phyloP scores from a whole-genome alignment of 2,329 filamentous ascomycete genomes.

The Beauveria bassiana region DNA sequence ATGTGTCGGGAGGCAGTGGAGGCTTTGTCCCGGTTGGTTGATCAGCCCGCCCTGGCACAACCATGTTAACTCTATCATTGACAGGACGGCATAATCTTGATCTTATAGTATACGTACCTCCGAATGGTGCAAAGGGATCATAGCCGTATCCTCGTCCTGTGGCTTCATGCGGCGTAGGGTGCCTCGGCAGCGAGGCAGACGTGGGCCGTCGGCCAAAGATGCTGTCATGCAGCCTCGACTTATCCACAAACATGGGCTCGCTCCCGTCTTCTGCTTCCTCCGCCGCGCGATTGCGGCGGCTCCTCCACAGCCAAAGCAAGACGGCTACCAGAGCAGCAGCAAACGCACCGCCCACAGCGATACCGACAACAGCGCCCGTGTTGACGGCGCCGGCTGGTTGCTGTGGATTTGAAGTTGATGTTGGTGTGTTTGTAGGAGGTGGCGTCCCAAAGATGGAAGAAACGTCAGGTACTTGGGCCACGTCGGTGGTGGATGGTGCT shows the following conservation, averaged over 20 bases:
- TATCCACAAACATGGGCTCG: not conserved
- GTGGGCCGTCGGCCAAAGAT: conserved; percentile 2
- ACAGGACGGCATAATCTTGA: no score
- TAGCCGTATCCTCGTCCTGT: not conserved
- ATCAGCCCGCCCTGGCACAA: conserved; percentile 25
- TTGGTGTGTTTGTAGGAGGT: not conserved
- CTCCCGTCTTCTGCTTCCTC: not conserved
- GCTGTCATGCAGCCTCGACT: conserved; percentile 1
- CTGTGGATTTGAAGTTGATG: not conserved
- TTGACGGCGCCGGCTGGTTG: not conserved
- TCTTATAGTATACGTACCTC: conserved; percentile 25
- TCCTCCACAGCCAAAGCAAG: conserved; percentile 17
- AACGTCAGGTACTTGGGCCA: not conserved
- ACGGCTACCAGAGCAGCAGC: conserved; percentile 26
- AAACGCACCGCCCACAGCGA: conserved; percentile 25
- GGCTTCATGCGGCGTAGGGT: conserved; percentile 1
- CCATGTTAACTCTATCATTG: no score
- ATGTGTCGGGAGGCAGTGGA: conserved; percentile 22
- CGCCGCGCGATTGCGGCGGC: not conserved
- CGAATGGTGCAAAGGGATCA: conserved; percentile 37
- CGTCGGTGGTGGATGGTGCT: not conserved
- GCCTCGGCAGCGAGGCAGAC: not conserved
- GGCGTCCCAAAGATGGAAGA: not conserved
- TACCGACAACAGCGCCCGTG: not conserved
- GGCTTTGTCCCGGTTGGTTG: conserved; percentile 18